Base-by-base conservation (phyloP, 768 basidiomycete species). In the Wakefieldia striispora region DNA sequence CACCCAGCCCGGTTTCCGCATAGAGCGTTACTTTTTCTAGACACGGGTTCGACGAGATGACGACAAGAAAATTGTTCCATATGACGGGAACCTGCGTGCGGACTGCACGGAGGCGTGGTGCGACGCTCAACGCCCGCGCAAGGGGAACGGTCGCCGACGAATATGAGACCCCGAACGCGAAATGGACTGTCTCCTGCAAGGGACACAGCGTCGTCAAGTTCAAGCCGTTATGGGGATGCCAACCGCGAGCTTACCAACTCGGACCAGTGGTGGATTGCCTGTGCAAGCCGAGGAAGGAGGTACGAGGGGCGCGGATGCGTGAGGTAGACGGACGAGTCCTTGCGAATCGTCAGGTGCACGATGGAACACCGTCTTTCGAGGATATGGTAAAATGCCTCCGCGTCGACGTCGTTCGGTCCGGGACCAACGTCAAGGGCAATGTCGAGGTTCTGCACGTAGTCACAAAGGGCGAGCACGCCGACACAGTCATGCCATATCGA, bases 161-260 rank as follows among this genome's bases (percentile, higher is more conserved):
- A 49, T 80, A 75, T 2, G 81, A 78, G 34, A 84, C 71, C 33
- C 80, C 76, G 64, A 85, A 78, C 31, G 78, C 76, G 14, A 83
- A 66, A 49, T 82, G 72, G 6, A 75, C 75, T 0, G 72, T 71
- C 64, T 79, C 76, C 83, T 85, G 53, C 19, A 19, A 13, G 31
- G 14, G 6, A 11, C 21, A 40, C 10, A 42, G 19, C n/a, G 43
- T 34, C 19, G 51, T 57, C 36, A 51, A 33, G 42, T 47, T 24
- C 14, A 37, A 53, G 45, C 17, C 23, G 14, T 43, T 23, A 40
- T 13, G 31, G 35, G 41, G 20, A 4, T 19, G 34, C 19, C 14
- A 40, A 21, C 14, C 6, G 8, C 6, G 40, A 13, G 72, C 79
- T 59, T 62, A 84, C 84, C 55, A 86, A 66, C 8, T 69, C 33